Evolutionary conservation across 139 green algal genomes (phyloP).

Genomic region (Pseudopediastrum boryanum): DNA sequence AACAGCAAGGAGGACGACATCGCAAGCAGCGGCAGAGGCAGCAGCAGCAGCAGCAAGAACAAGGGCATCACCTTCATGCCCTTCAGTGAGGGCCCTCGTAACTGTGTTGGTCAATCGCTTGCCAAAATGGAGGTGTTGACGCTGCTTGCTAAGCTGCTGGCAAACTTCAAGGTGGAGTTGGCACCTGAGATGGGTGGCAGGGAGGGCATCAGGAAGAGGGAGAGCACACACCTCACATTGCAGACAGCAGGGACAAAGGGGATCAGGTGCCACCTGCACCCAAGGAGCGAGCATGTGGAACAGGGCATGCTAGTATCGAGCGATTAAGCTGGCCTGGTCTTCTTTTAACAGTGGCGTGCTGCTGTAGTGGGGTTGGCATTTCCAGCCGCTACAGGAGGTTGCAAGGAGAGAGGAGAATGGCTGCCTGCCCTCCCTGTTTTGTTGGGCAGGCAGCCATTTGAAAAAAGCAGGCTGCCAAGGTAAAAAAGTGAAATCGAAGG

Average conservation of each 20-base stretch:
- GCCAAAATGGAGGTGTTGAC: conserved; percentile 62
- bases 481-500: too few species aligned
- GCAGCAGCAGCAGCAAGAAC: conserved; percentile 12
- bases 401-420: too few species aligned
- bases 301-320: too few species aligned
- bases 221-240: conserved; percentile 66
- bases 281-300: background rate
- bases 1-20: conserved; percentile 9
- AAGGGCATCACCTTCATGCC: conserved; percentile 56
- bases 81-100: conserved; percentile 58
- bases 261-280: conserved; percentile 46
- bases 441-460: too few species aligned
- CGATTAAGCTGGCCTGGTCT: too few species aligned
- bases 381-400: too few species aligned
- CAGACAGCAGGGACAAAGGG: conserved; percentile 54
- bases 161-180: conserved; percentile 54
- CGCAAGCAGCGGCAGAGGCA: background rate
- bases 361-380: too few species aligned
- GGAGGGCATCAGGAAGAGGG: conserved; percentile 48
- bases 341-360: too few species aligned
- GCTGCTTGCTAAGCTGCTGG: conserved; percentile 54
- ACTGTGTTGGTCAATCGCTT: conserved; percentile 73
- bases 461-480: too few species aligned
- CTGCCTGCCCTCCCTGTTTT: too few species aligned
- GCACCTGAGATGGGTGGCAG: conserved; percentile 59